phyloP scores from a whole-genome alignment of 169 alveolate genomes.

The Babesia divergens region DNA sequence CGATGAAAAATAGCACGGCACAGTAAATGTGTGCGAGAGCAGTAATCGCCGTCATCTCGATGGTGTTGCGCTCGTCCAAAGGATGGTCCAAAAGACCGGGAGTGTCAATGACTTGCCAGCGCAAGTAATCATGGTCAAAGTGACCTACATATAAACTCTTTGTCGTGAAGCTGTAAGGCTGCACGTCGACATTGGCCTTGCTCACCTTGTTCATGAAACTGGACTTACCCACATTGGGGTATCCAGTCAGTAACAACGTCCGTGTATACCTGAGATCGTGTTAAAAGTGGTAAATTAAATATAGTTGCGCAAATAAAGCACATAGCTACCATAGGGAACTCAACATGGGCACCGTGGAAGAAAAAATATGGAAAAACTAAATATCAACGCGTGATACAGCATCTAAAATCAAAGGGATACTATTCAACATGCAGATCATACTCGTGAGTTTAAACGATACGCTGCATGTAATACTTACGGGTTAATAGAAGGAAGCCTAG shows the following conservation, averaged over 20 bases:
- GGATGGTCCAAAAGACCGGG: constrained; percentile 99
- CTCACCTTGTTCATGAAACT: constrained; percentile 94
- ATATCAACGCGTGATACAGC: too few species aligned
- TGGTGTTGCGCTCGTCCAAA: constrained; percentile 95
- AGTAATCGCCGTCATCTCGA: constrained; percentile 98
- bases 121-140: constrained; percentile 93
- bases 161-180: constrained; percentile 99
- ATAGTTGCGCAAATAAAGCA: not conserved
- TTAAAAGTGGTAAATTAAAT: not conserved
- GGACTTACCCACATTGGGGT: constrained; percentile 99
- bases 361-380: too few species aligned
- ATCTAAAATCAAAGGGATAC: too few species aligned
- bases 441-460: too few species aligned
- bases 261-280: constrained; percentile 61
- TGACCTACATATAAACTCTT: constrained; percentile 98
- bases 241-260: constrained; percentile 94
- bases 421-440: too few species aligned
- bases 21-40: constrained; percentile 96
- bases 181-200: constrained; percentile 97
- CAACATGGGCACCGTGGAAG: too few species aligned
- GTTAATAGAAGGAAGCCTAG: constrained; percentile 94
- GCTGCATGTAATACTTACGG: constrained; percentile 86
- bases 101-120: constrained; percentile 99
- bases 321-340: too few species aligned
- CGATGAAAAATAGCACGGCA: constrained; percentile 86